Evolutionary conservation across 176 grass and related monocot genomes (phyloP).

Genomic region (Carex parvula): DNA sequence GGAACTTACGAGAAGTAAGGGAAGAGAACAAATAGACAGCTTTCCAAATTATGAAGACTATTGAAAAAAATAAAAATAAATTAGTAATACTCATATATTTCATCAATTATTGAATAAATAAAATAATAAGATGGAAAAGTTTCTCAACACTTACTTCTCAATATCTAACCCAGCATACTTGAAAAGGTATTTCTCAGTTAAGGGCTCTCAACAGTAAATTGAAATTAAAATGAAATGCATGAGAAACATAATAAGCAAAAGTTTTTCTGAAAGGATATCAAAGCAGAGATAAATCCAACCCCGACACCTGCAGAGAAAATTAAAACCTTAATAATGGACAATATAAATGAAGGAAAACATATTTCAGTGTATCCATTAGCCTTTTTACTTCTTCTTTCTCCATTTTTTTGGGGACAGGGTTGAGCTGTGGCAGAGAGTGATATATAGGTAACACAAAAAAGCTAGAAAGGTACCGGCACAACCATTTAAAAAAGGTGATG

Average conservation of each 20-base stretch:
- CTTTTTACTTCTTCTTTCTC: constrained; percentile 7
- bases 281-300: constrained; percentile 96
- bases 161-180: constrained; percentile 96
- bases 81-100: constrained; percentile 23
- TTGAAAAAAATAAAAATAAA: constrained; percentile 22
- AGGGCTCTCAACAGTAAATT: constrained; percentile 50
- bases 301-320: constrained; percentile 64
- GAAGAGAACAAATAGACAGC: constrained; percentile 98
- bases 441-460: neutral
- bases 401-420: neutral
- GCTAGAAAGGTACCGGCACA: neutral
- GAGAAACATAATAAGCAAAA: constrained; percentile 17
- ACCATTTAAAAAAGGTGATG: neutral
- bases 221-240: neutral
- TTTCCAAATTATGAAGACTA: constrained; percentile 97
- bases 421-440: neutral
- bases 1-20: constrained; percentile 96
- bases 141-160: constrained; percentile 75
- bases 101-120: constrained; percentile 6
- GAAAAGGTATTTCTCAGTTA: constrained; percentile 82
- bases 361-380: neutral
- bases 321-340: constrained; percentile 20
- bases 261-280: constrained; percentile 73
- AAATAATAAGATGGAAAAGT: neutral
- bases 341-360: neutral